Percentiles rank a stretch among this genome's conserved stretches.
Evolutionary conservation across 306 rosid species (phyloP).

Genomic region (Gastrolobium villosum): DNA sequence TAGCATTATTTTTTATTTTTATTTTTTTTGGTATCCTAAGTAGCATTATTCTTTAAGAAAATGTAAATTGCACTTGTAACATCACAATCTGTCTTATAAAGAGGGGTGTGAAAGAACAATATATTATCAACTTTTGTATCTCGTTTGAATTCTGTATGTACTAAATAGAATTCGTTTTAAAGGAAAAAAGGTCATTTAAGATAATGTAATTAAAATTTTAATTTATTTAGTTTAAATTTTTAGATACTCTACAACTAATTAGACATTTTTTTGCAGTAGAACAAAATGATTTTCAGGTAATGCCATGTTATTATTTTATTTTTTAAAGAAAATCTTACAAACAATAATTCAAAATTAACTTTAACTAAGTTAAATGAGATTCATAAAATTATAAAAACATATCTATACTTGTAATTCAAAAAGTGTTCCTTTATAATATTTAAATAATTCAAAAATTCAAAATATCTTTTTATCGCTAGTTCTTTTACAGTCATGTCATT

Average conservation of each 20-base stretch:
- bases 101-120: background rate
- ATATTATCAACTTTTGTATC: constrained; percentile 9
- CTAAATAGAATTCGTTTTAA: background rate
- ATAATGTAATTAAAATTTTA: background rate
- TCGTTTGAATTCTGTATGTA: background rate
- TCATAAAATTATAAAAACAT: background rate
- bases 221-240: background rate
- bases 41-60: background rate
- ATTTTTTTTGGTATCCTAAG: no score
- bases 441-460: background rate
- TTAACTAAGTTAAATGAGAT: background rate
- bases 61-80: constrained; percentile 7
- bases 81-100: background rate
- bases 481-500: background rate
- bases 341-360: background rate
- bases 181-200: background rate
- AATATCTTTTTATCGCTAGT: background rate
- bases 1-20: constrained; percentile 1
- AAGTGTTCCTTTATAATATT: background rate
- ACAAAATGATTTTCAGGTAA: background rate
- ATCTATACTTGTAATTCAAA: background rate
- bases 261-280: background rate
- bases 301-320: background rate
- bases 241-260: background rate
- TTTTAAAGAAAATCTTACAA: background rate